Evolutionary conservation across 164 flowering plant species (phyloP), one percentile per base, ranked within the genome.

Genomic region (Stephania cephalantha): DNA sequence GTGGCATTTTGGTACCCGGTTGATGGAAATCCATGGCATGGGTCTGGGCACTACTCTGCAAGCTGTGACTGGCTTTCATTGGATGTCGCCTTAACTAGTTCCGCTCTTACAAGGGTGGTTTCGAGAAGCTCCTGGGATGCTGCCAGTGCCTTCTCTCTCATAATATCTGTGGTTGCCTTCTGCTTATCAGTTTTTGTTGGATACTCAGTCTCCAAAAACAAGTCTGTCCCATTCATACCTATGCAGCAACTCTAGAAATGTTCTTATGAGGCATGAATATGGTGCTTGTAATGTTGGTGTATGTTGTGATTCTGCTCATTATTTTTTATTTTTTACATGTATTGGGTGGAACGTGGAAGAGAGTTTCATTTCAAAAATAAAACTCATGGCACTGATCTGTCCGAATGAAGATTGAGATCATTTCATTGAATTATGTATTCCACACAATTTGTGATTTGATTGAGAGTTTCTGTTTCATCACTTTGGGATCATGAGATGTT

Each of bases 1-100:
- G 97, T 85, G 42, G 99, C 95, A 69, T 92, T 95, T 82, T 95
- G 99, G 98, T 95, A 93, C 76, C 99, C 99, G 1, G 79, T 82
- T 7, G 97, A 88, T 50, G 89, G 88, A 58, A 85, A 87, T 5
- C 90, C 97, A 69, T 93, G 99, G 99, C 90, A 90, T 75, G 94
- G 96, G 48, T 93, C 98, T 55, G 92, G 87, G 18, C 98, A 95
- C 80, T 95, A 89, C 67, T 84, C 95, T 1, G 78, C 91, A 29
- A 83, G 83, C 84, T 95, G 99, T 77, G 94, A 95, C 65, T 95
- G 99, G 99, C 65, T 88, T 22, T 77, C 86, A n/a, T 68, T 95
- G 71, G 95, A 93, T 68, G 82, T 95, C 30, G 46, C 83, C 29
- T 70, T 78, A 8, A 84, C 87, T 46, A 53, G 69, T 61, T 74